Evolutionary conservation across 495 filamentous ascomycete genomes (phyloP).

Genomic region (Parathielavia hyrcaniae): DNA sequence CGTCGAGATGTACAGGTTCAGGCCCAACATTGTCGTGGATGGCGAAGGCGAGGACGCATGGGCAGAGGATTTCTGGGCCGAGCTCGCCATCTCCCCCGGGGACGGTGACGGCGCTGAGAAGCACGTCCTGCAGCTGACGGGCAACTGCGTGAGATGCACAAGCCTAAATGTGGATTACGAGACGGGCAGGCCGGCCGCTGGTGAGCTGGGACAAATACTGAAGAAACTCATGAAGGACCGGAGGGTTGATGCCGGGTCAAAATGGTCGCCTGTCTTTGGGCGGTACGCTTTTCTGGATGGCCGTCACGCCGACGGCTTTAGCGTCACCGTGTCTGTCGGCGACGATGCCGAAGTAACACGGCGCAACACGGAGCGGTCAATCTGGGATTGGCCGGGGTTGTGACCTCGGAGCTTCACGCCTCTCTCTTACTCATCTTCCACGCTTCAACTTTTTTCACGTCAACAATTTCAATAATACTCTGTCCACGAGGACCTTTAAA

Average conservation of each 20-base stretch:
- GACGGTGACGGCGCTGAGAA: conserved; percentile 15
- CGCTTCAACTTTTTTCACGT: neutral
- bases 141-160: conserved; percentile 74
- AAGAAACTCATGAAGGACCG: conserved; percentile 75
- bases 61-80: conserved; percentile 86
- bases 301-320: conserved; percentile 33
- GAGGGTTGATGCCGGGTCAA: conserved; percentile 65
- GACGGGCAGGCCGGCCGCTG: conserved; percentile 60
- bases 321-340: conserved; percentile 58
- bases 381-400: conserved; percentile 40
- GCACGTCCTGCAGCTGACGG: conserved; percentile 52
- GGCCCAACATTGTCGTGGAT: conserved; percentile 75
- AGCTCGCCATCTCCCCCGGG: conserved; percentile 42
- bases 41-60: conserved; percentile 52
- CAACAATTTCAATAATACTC: neutral
- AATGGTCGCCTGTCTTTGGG: conserved; percentile 77
- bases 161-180: conserved; percentile 79
- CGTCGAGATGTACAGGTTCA: conserved; percentile 76
- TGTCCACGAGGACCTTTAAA: neutral
- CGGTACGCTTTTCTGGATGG: conserved; percentile 63
- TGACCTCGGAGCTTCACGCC: neutral
- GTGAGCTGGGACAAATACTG: conserved; percentile 59
- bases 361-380: conserved; percentile 53
- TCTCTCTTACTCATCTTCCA: neutral
- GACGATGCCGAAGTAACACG: conserved; percentile 61